Percentiles rank a stretch among this genome's conserved stretches.
Evolutionary conservation across 2,329 filamentous ascomycete genomes (phyloP).

Genomic region (Trichoderma sp.): DNA sequence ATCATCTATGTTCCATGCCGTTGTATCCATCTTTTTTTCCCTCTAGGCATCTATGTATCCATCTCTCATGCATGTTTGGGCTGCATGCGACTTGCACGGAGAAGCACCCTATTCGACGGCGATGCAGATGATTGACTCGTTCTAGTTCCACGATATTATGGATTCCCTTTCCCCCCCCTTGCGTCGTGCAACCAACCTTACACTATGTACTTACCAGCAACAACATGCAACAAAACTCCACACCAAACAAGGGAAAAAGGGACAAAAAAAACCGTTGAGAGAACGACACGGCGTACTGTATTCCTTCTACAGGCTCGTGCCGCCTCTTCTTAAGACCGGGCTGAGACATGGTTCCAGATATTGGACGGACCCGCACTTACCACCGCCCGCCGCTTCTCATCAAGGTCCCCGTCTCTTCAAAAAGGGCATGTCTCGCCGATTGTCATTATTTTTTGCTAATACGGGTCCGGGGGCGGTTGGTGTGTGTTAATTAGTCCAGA

Average conservation of each 20-base stretch:
- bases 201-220: background rate
- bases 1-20: background rate
- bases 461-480: background rate
- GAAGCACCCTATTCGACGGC: background rate
- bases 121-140: background rate
- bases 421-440: slow-evolving; percentile 9
- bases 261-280: background rate
- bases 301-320: background rate
- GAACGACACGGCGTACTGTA: background rate
- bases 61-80: background rate
- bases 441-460: background rate
- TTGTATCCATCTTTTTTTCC: background rate
- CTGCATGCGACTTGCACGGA: background rate
- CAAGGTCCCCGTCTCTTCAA: background rate
- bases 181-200: background rate
- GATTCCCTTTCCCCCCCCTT: background rate
- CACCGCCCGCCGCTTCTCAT: slow-evolving; percentile 1
- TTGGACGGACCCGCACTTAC: slow-evolving; percentile 2
- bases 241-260: background rate
- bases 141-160: background rate
- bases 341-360: background rate
- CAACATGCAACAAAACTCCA: background rate
- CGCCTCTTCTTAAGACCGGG: background rate
- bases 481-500: background rate
- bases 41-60: background rate